Evolutionary conservation across 2,329 filamentous ascomycete species (phyloP), one percentile per base, ranked within the genome.

Genomic region (Phialophora chinensis): DNA sequence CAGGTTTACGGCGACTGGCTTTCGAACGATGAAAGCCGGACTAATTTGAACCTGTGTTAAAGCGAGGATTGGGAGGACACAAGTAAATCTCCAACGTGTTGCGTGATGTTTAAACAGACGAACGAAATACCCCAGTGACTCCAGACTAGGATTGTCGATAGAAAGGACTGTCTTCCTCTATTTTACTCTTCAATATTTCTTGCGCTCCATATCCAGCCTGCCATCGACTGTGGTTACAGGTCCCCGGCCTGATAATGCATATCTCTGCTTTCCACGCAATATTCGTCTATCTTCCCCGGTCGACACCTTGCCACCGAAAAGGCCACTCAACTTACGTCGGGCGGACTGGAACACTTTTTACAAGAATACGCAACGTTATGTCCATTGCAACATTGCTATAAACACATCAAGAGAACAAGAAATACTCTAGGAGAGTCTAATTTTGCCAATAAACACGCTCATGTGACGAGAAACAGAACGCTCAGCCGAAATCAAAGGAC

Each of bases 371-470:
- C 12, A 55, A 35, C 8, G 12, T 17, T 55, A n/a, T 20, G 27
- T 31, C 8, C 53, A 31, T 31, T 20, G 17, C 4, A 20, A 29
- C 53, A 31, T 29, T 55, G 17, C 53, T 55, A 55, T 55, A 3
- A 35, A 55, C 53, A 55, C 53, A 55, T 20, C n/a, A 33, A n/a
- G 29, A 31, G 29, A 20, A 55, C 25, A 55, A 6, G 27, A 55
- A 12, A 33, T 35, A 55, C 25, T 17, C 29, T 11, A 31, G 35
- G 29, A 55, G 12, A 14, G n/a, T 55, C 53, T 35, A 11, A 31
- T 55, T 55, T 35, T 33, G 49, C 49, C 49, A 52, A 52, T 4
- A 17, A 35, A 35, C 12, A 55, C 53, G 53, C 53, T 55, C 17
- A 20, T 4, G 8, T n/a, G 29, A 27, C 27, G 49, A 14, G 49